Percentiles rank a stretch among this genome's conserved stretches.
These are phyloP conservation scores for Talaromyces wortmannii DNA, from an alignment of 495 filamentous ascomycete genomes.

Conservation along the genomic window DNA sequence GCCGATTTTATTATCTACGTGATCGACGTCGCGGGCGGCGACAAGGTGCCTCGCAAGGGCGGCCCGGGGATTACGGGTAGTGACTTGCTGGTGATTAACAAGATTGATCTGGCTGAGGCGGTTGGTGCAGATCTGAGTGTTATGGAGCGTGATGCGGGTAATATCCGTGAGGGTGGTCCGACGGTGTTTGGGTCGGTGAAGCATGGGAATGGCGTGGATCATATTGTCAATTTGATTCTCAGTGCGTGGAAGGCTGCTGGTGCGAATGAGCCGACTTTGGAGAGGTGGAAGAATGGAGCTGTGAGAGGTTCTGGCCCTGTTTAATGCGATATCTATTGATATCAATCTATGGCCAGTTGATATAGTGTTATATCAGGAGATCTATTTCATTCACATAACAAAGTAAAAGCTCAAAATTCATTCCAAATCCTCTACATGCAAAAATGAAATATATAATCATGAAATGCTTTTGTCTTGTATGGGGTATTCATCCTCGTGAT, in stretches of 20 bases:
- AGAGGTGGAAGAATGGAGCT: constrained; percentile 46
- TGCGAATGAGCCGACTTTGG: constrained; percentile 52
- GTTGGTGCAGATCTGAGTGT: constrained; percentile 87
- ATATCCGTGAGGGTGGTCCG: constrained; percentile 93
- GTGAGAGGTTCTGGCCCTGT: constrained; percentile 37
- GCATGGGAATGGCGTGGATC: constrained; percentile 73
- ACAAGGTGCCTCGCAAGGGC: constrained; percentile 94
- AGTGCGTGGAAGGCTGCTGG: constrained; percentile 90
- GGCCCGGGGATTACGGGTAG: constrained; percentile 95
- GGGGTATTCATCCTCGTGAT: background rate
- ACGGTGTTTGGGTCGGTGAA: constrained; percentile 98
- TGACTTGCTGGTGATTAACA: constrained; percentile 89
- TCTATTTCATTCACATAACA: too few species aligned
- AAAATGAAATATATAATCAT: constrained; percentile 15
- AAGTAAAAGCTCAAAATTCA: too few species aligned
- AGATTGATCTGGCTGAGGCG: constrained; percentile 87
- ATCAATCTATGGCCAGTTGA: too few species aligned
- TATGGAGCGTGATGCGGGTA: constrained; percentile 91
- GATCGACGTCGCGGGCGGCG: constrained; percentile 94
- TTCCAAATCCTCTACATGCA: too few species aligned
- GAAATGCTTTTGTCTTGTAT: constrained; percentile 1
- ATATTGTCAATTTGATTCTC: constrained; percentile 81
- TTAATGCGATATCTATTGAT: too few species aligned
- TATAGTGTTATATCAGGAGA: too few species aligned
- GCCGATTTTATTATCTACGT: constrained; percentile 98